Percentiles rank a stretch among this genome's conserved stretches.
phyloP scores from a whole-genome alignment of 2,329 filamentous ascomycete species.

The Colletotrichum simmondsii region DNA sequence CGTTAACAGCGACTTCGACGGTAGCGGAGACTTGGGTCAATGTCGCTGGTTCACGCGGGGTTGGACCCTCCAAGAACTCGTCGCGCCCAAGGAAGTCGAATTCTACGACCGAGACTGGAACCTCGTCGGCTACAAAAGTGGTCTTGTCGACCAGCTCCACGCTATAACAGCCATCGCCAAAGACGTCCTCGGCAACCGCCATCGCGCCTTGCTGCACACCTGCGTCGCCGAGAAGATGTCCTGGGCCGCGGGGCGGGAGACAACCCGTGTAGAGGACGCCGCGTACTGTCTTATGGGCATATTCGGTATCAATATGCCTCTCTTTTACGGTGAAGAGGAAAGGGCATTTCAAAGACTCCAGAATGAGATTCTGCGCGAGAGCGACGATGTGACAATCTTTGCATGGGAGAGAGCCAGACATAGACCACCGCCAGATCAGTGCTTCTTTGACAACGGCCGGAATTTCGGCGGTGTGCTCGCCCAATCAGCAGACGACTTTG shows the following conservation, averaged over 20 bases:
- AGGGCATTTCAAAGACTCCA: slow-evolving; percentile 37
- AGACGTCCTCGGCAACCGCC: neutral
- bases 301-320: slow-evolving; percentile 40
- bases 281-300: slow-evolving; percentile 42
- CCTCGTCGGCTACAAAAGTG: neutral
- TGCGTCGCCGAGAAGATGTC: slow-evolving; percentile 40
- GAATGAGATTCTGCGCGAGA: neutral
- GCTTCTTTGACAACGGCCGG: neutral
- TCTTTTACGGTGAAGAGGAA: slow-evolving; percentile 40
- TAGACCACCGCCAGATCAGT: neutral
- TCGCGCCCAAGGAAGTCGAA: neutral
- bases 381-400: neutral
- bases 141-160: neutral
- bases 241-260: slow-evolving; percentile 38
- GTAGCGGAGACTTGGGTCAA: neutral
- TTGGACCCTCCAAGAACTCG: slow-evolving; percentile 4
- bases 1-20: neutral
- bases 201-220: slow-evolving; percentile 22
- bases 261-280: slow-evolving; percentile 37
- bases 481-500: neutral
- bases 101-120: neutral
- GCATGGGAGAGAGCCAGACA: neutral
- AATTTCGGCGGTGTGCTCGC: neutral
- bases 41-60: neutral
- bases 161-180: neutral